Evolutionary conservation across 2,329 filamentous ascomycete species (phyloP).

Genomic region (Akanthomyces dipterigenus): DNA sequence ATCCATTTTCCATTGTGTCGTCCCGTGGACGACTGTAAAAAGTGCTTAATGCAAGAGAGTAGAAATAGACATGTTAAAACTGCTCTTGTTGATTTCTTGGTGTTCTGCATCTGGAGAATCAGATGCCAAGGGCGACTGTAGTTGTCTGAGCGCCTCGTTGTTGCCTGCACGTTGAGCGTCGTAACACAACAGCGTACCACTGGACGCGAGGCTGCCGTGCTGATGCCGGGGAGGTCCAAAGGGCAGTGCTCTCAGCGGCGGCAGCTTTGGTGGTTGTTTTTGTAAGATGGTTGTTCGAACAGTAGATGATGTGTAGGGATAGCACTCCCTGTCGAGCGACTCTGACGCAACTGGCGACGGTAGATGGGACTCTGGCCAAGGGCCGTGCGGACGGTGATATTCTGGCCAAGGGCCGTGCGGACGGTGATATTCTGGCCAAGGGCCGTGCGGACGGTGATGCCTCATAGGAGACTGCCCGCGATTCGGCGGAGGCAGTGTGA

Average conservation of each 20-base stretch:
- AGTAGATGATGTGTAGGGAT: conserved; percentile 57
- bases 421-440: too few relatives aligned
- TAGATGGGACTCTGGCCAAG: conserved; percentile 27
- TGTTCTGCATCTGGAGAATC: background rate
- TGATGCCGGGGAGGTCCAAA: background rate
- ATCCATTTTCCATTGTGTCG: background rate
- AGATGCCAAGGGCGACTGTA: too few relatives aligned
- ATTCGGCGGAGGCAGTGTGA: conserved; percentile 19
- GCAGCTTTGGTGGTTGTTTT: conserved; percentile 36
- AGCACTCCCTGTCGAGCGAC: conserved; percentile 61
- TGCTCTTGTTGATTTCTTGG: conserved; percentile 2
- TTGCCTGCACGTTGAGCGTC: conserved; percentile 4
- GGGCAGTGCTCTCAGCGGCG: conserved; percentile 24
- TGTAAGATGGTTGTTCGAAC: conserved; percentile 26
- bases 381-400: conserved; percentile 18
- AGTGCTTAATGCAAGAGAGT: conserved; percentile 15
- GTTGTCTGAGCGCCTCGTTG: conserved; percentile 11
- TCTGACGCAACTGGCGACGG: conserved; percentile 34
- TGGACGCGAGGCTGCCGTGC: background rate
- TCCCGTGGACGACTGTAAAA: background rate
- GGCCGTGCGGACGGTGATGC: too few relatives aligned
- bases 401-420: too few relatives aligned
- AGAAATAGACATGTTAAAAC: conserved; percentile 20
- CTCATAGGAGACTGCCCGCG: conserved; percentile 13
- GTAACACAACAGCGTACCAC: conserved; percentile 20